phyloP scores from a whole-genome alignment of 2,329 filamentous ascomycete genomes.

The Orbilia javanica region DNA sequence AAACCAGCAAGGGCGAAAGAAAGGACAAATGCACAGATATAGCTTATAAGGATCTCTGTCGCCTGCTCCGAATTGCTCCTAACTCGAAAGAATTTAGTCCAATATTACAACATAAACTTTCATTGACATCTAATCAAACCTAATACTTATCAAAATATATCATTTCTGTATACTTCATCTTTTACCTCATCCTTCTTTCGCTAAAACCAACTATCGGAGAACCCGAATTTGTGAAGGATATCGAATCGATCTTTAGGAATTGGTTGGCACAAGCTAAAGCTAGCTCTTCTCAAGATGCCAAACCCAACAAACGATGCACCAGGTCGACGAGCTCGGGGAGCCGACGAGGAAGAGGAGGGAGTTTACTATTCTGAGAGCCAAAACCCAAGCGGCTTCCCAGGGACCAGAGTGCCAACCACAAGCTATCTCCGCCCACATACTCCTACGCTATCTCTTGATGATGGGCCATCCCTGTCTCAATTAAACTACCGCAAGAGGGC shows the following conservation, averaged over 20 bases:
- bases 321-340: background rate
- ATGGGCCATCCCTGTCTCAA: background rate
- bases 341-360: background rate
- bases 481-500: background rate
- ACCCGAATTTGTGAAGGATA: no score
- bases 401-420: background rate
- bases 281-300: background rate
- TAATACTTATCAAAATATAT: background rate
- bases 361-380: background rate
- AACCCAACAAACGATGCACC: background rate
- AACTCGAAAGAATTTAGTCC: background rate
- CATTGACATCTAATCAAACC: background rate
- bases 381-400: background rate
- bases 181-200: background rate
- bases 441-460: background rate
- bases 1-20: background rate
- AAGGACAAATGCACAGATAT: background rate
- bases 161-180: background rate
- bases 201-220: background rate
- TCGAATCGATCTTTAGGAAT: background rate
- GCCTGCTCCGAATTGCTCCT: background rate
- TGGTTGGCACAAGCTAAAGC: background rate
- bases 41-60: background rate
- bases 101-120: background rate
- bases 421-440: background rate